Evolutionary conservation across 2,329 filamentous ascomycete species (phyloP).

Genomic region (Calycina herbarum): DNA sequence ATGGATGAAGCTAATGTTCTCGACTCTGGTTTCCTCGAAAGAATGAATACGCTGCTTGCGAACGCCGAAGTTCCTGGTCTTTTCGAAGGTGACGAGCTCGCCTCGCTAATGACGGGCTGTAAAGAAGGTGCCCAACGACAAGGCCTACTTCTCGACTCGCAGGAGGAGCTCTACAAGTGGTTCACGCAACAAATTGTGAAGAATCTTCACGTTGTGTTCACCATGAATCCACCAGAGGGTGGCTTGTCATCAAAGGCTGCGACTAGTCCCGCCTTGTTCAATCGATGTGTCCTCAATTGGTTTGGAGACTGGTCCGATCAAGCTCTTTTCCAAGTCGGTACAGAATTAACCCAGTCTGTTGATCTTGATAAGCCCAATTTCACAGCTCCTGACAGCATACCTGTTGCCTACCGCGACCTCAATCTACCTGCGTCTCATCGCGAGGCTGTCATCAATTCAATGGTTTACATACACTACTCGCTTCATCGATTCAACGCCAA

Average conservation of each 20-base stretch:
- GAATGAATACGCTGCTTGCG: conserved; percentile 98
- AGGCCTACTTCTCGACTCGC: conserved; percentile 90
- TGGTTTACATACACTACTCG: conserved; percentile 99
- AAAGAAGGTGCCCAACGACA: conserved; percentile 97
- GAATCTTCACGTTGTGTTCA: conserved; percentile 98
- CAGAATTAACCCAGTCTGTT: conserved; percentile 92
- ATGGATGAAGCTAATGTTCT: conserved; percentile 99
- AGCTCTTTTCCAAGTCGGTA: conserved; percentile 95
- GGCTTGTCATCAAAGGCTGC: conserved; percentile 94
- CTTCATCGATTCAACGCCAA: conserved; percentile 86
- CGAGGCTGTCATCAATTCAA: conserved; percentile 91
- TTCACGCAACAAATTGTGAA: conserved; percentile 99
- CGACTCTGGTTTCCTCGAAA: conserved; percentile 96
- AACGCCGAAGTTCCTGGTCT: conserved; percentile 99
- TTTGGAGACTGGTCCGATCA: conserved; percentile 99
- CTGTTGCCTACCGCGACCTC: conserved; percentile 86
- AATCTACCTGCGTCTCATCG: conserved; percentile 83
- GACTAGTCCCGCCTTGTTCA: conserved; percentile 97
- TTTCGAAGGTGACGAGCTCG: conserved; percentile 98
- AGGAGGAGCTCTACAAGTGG: conserved; percentile 99
- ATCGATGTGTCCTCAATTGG: conserved; percentile 99
- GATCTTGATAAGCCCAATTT: conserved; percentile 90
- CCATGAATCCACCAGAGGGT: conserved; percentile 98
- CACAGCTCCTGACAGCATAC: conserved; percentile 83
- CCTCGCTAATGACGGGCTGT: conserved; percentile 98